phyloP scores from a whole-genome alignment of 2,329 filamentous ascomycete species.

The Cladosporium sp. region DNA sequence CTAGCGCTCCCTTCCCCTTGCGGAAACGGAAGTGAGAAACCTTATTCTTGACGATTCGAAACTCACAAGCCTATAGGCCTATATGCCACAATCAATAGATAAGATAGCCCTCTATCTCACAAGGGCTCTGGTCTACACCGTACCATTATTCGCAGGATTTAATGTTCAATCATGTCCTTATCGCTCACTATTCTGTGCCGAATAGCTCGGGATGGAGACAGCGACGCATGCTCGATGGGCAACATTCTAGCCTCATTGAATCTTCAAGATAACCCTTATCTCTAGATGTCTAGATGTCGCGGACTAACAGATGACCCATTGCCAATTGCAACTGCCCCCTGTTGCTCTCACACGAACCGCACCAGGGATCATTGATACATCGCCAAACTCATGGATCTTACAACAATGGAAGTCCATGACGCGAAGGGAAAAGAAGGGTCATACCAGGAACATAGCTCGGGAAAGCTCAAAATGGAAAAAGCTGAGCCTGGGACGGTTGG shows the following conservation, averaged over 20 bases:
- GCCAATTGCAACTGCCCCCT: not conserved
- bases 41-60: not conserved
- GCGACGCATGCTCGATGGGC: not conserved
- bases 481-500: conserved; percentile 19
- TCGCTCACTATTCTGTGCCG: not conserved
- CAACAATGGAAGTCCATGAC: not conserved
- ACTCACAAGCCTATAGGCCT: not conserved
- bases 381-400: not conserved
- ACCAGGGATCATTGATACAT: not conserved
- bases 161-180: not conserved
- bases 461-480: not conserved
- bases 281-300: not conserved
- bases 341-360: not conserved
- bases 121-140: not conserved
- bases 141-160: not conserved
- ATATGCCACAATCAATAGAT: not conserved
- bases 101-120: not conserved
- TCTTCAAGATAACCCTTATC: not conserved
- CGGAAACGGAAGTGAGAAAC: not conserved
- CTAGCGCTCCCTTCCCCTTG: not conserved
- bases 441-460: not conserved
- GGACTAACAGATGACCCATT: not conserved
- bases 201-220: not conserved
- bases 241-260: not conserved
- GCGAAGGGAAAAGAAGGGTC: not conserved